Conservation (phyloP, 352 stramenopile species). For the Pythium rhizo-oryzae region DNA sequence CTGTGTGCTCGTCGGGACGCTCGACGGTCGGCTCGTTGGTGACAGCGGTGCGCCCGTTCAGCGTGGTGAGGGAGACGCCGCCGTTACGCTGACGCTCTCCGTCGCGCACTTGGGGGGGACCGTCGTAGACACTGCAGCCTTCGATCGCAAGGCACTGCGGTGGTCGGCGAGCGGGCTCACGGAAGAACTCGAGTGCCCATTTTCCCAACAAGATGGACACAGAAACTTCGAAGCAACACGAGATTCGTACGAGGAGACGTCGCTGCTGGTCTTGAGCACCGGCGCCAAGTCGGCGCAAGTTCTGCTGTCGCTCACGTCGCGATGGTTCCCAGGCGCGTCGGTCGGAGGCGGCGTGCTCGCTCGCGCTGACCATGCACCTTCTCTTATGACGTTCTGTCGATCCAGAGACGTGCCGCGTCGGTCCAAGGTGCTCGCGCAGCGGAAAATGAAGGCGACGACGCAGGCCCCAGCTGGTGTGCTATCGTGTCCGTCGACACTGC, state of each 20-base stretch:
- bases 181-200: slow-evolving; percentile 39
- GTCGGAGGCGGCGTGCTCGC: slow-evolving; percentile 46
- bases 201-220: slow-evolving; percentile 13
- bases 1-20: slow-evolving; percentile 40
- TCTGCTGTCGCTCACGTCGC: slow-evolving; percentile 36
- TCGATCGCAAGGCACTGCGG: slow-evolving; percentile 59
- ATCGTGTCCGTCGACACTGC: slow-evolving; percentile 12
- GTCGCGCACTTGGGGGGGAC: slow-evolving; percentile 52
- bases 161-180: slow-evolving; percentile 38
- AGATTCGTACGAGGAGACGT: slow-evolving; percentile 24
- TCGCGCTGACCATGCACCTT: slow-evolving; percentile 4
- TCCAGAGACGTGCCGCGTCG: background rate
- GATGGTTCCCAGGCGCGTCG: slow-evolving; percentile 41
- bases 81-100: slow-evolving; percentile 37
- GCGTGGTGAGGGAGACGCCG: background rate
- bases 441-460: slow-evolving; percentile 13
- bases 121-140: slow-evolving; percentile 41
- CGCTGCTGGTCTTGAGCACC: slow-evolving; percentile 58
- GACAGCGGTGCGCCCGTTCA: background rate
- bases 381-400: slow-evolving; percentile 24
- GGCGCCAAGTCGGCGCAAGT: slow-evolving; percentile 51
- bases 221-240: background rate
- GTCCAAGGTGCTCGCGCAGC: slow-evolving; percentile 1
- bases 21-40: background rate
- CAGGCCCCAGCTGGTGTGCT: background rate